These are phyloP conservation scores for Echites panduratus DNA, from an alignment of 257 asterid species.

Conservation along the genomic window DNA sequence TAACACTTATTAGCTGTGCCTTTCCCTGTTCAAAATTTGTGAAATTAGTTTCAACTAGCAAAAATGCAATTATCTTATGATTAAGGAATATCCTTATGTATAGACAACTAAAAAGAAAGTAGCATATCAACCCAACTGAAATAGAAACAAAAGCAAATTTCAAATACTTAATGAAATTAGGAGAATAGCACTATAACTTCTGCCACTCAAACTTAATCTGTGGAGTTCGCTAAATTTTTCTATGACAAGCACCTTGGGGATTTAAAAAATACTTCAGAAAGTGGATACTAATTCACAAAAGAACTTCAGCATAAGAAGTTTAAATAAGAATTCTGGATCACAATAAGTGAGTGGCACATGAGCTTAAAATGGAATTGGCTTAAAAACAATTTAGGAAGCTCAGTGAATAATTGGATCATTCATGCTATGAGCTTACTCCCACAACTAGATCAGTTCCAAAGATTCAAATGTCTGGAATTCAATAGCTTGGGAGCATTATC, in stretches of 20 bases:
- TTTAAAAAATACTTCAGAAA: not conserved
- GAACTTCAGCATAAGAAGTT: not conserved
- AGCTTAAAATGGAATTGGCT: not conserved
- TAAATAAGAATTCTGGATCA: not conserved
- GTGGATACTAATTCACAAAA: not conserved
- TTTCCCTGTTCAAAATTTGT: conserved; percentile 43
- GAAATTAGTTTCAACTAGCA: conserved; percentile 11
- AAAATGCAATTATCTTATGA: not conserved
- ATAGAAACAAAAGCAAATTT: not conserved
- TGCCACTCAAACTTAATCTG: not conserved
- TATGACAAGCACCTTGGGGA: not conserved
- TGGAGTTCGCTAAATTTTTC: not conserved
- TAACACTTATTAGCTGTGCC: conserved; percentile 54
- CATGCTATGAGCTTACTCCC: not conserved
- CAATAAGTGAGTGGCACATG: not conserved
- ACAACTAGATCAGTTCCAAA: not conserved
- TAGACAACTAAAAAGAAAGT: not conserved
- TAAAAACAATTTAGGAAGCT: too few species aligned
- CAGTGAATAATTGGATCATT: not conserved
- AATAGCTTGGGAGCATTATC: too few species aligned
- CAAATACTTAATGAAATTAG: not conserved
- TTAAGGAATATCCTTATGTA: not conserved
- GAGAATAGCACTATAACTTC: not conserved
- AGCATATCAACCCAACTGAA: too few species aligned
- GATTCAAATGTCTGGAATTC: too few species aligned